phyloP scores from a whole-genome alignment of 169 alveolate species.

The Cryptosporidium baileyi region DNA sequence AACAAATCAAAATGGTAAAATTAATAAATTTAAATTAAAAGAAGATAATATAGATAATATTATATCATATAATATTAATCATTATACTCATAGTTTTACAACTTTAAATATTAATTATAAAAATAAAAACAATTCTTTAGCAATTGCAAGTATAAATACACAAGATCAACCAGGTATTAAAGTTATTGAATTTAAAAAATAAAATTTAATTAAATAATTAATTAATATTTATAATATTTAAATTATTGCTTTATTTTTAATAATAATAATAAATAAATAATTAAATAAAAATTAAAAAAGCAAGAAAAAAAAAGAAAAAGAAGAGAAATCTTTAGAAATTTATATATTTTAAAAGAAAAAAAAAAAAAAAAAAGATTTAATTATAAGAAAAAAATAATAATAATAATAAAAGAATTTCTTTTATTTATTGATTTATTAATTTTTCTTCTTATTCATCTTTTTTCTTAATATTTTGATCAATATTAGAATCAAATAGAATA shows the following conservation, averaged over 20 bases:
- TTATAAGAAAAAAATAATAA: too few relatives aligned
- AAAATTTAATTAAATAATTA: background rate
- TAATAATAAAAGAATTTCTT: too few relatives aligned
- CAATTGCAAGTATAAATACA: conserved; percentile 2
- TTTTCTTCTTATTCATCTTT: background rate
- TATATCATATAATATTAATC: background rate
- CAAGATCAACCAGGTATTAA: conserved; percentile 21
- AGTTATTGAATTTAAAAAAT: background rate
- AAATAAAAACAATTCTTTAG: background rate
- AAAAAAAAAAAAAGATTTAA: too few relatives aligned
- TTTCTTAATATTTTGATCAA: background rate
- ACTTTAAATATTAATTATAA: background rate
- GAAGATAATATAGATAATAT: background rate
- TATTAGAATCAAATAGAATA: conserved; percentile 19
- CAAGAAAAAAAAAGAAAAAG: too few relatives aligned
- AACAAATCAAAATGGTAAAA: background rate
- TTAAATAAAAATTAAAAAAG: too few relatives aligned
- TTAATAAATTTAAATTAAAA: background rate
- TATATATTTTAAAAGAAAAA: too few relatives aligned
- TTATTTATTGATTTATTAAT: too few relatives aligned
- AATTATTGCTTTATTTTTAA: too few relatives aligned
- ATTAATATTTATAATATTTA: too few relatives aligned
- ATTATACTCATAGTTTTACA: conserved; percentile 4
- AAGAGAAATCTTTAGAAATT: too few relatives aligned
- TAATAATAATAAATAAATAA: too few relatives aligned